Conservation (phyloP, 2,329 filamentous ascomycete genomes). For the Xylariaceae sp. region DNA sequence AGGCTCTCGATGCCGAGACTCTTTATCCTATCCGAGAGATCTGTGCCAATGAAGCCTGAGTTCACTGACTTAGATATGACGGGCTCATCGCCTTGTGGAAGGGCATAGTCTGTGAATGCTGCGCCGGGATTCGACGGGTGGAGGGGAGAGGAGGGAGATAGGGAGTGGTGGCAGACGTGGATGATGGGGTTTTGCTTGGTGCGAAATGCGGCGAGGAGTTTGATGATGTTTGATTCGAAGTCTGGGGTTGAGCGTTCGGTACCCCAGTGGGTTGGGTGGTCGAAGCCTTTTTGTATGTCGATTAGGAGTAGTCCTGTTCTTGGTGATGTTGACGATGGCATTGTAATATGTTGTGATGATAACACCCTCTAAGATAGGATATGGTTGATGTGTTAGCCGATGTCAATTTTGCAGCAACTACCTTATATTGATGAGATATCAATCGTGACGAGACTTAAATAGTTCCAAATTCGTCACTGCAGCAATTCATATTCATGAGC, state of each 20-base stretch:
- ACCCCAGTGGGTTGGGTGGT: slow-evolving; percentile 29
- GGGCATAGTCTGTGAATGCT: slow-evolving; percentile 22
- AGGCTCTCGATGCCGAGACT: slow-evolving; percentile 36
- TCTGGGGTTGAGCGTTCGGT: slow-evolving; percentile 41
- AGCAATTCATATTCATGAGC: no score
- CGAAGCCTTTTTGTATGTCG: slow-evolving; percentile 45
- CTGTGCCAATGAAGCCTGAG: slow-evolving; percentile 45
- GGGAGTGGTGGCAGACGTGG: slow-evolving; percentile 45
- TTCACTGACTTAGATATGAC: slow-evolving; percentile 45
- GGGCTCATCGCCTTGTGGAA: slow-evolving; percentile 34
- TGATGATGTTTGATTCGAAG: slow-evolving; percentile 42
- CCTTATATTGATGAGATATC: no score
- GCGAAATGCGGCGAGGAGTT: slow-evolving; percentile 34
- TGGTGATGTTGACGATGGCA: background rate
- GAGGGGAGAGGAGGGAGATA: slow-evolving; percentile 33
- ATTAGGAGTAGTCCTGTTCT: slow-evolving; percentile 45
- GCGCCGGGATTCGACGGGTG: slow-evolving; percentile 35
- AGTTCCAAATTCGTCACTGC: no score
- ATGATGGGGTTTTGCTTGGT: slow-evolving; percentile 32
- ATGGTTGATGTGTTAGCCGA: no score
- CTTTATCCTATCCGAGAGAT: slow-evolving; percentile 38
- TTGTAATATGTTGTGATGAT: background rate
- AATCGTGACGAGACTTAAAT: no score
- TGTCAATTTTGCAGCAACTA: no score
- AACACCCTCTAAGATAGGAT: no score